phyloP scores from a whole-genome alignment of 495 filamentous ascomycete species.

The Penicillium pancosmium region DNA sequence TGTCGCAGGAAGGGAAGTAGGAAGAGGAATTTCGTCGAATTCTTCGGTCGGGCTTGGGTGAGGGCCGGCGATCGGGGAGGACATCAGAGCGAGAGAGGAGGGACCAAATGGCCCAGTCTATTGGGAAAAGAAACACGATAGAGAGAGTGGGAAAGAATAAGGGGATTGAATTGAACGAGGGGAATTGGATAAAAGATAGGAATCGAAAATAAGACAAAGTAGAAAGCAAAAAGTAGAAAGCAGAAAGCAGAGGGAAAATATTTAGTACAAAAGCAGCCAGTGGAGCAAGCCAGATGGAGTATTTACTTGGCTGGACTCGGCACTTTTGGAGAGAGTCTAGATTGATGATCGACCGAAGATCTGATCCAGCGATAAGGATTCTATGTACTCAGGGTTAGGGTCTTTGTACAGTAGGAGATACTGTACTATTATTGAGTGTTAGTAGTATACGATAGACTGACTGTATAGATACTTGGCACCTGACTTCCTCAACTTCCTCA shows the following conservation, averaged over 20 bases:
- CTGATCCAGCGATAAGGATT: slow-evolving; percentile 3
- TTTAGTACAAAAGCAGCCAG: neutral
- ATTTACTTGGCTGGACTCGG: neutral
- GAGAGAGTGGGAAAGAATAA: neutral
- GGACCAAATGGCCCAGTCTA: neutral
- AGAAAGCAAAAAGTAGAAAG: neutral
- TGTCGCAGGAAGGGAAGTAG: slow-evolving; percentile 1
- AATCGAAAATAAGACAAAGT: neutral
- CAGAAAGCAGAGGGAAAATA: neutral
- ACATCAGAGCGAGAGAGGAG: slow-evolving; percentile 21
- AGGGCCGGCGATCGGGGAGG: slow-evolving; percentile 21
- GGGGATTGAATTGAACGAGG: neutral
- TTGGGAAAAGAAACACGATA: neutral
- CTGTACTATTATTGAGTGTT: too few relatives aligned
- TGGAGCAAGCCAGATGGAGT: neutral
- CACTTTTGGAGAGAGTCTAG: slow-evolving; percentile 1
- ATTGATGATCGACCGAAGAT: slow-evolving; percentile 8
- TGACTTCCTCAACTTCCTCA: too few relatives aligned
- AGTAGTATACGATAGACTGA: too few relatives aligned
- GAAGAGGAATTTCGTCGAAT: slow-evolving; percentile 27
- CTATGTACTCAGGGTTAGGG: too few relatives aligned
- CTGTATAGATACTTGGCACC: too few relatives aligned
- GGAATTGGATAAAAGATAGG: neutral
- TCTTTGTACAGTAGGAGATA: too few relatives aligned
- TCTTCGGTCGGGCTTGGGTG: slow-evolving; percentile 33